Evolutionary conservation across 164 flowering plant genomes (phyloP).

Genomic region (Stephania japonica): DNA sequence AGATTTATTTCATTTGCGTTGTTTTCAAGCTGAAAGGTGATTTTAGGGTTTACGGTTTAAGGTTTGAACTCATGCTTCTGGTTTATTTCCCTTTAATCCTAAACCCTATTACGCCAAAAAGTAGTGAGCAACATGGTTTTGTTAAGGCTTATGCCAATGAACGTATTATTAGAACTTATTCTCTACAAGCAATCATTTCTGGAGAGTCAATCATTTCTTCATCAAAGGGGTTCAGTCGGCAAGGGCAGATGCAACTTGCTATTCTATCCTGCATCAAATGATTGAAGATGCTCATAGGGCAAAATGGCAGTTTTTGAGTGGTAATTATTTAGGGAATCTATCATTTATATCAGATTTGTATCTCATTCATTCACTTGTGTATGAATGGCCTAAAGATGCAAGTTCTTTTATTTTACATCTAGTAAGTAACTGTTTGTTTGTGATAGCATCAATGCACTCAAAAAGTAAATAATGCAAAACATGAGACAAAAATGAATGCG

Average conservation of each 20-base stretch:
- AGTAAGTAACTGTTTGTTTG: not conserved
- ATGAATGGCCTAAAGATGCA: conserved; percentile 99
- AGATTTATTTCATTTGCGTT: not conserved
- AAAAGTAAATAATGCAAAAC: too few species aligned
- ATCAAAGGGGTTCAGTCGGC: conserved; percentile 51
- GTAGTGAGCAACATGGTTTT: not conserved
- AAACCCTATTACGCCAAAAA: not conserved
- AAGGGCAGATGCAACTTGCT: conserved; percentile 91
- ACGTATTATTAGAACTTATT: conserved; percentile 41
- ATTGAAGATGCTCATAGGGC: conserved; percentile 99
- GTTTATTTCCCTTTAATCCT: not conserved
- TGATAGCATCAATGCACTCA: too few species aligned
- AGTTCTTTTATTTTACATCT: conserved; percentile 7
- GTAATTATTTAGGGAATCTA: conserved; percentile 26
- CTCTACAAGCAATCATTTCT: conserved; percentile 62
- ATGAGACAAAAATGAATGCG: too few species aligned
- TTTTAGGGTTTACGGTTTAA: too few species aligned
- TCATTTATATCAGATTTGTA: not conserved
- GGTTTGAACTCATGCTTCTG: not conserved
- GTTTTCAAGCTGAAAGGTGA: too few species aligned
- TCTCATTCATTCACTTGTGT: conserved; percentile 47
- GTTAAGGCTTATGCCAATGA: not conserved
- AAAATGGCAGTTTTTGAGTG: conserved; percentile 95
- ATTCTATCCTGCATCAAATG: conserved; percentile 91
- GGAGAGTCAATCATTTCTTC: conserved; percentile 49